Evolutionary conservation across 2,329 filamentous ascomycete species (phyloP).

Genomic region (Penicillium sclerotigenum): DNA sequence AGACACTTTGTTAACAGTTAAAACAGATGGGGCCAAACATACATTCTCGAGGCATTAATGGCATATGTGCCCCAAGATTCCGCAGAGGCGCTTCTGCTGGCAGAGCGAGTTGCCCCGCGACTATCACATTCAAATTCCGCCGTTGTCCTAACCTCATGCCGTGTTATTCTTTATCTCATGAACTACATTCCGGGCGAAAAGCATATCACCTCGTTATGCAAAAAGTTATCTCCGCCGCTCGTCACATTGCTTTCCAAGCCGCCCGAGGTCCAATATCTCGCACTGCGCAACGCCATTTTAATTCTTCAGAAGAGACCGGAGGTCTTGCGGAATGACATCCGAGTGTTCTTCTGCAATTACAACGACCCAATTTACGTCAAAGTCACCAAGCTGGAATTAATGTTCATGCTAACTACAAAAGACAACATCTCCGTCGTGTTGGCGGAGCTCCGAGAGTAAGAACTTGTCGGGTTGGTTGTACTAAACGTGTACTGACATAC

Average conservation of each 20-base stretch:
- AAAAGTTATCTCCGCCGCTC: conserved; percentile 89
- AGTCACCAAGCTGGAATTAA: conserved; percentile 95
- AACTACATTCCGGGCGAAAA: conserved; percentile 95
- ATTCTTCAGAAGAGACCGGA: conserved; percentile 92
- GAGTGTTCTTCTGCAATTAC: conserved; percentile 99
- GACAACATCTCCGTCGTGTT: conserved; percentile 94
- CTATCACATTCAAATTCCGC: conserved; percentile 96
- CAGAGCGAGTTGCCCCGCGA: conserved; percentile 90
- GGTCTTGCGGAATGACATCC: conserved; percentile 91
- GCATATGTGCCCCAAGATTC: conserved; percentile 93
- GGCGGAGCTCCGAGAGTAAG: conserved; percentile 83
- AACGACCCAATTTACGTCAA: conserved; percentile 99
- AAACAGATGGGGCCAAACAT: conserved; percentile 91
- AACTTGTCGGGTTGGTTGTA: conserved; percentile 4
- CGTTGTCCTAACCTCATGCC: conserved; percentile 91
- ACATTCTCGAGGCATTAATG: conserved; percentile 96
- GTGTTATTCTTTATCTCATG: conserved; percentile 95
- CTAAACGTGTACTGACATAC: conserved; percentile 1
- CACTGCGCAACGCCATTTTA: conserved; percentile 85
- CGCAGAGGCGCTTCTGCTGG: conserved; percentile 80
- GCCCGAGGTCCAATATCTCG: conserved; percentile 96
- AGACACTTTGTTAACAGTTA: conserved; percentile 10
- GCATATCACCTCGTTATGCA: conserved; percentile 79
- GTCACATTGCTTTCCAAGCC: conserved; percentile 95
- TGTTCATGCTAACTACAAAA: conserved; percentile 97